phyloP scores from a whole-genome alignment of 768 basidiomycete genomes.

The Saitozyma sp. region DNA sequence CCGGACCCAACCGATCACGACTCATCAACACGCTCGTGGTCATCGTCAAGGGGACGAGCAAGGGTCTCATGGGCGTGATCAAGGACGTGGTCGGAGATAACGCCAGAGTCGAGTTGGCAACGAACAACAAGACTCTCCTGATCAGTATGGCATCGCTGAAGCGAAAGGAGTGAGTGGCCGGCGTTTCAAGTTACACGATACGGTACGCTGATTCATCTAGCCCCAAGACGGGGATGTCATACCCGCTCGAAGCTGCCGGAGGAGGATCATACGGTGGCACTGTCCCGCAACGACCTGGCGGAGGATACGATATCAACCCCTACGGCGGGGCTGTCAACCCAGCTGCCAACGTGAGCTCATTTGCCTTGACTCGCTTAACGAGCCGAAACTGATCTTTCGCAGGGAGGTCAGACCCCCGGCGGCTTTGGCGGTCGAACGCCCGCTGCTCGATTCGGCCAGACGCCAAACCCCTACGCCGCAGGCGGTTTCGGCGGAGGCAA shows the following conservation, averaged over 20 bases:
- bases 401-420: slow-evolving; percentile 38
- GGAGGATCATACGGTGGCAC: slow-evolving; percentile 15
- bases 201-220: slow-evolving; percentile 16
- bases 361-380: slow-evolving; percentile 1
- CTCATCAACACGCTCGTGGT: slow-evolving; percentile 76
- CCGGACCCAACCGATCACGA: slow-evolving; percentile 55
- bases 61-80: slow-evolving; percentile 86
- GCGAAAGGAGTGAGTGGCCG: slow-evolving; percentile 65
- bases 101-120: slow-evolving; percentile 85
- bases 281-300: slow-evolving; percentile 12
- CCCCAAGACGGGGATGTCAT: slow-evolving; percentile 37
- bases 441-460: slow-evolving; percentile 61
- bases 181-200: not conserved
- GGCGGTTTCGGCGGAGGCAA: slow-evolving; percentile 34
- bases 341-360: slow-evolving; percentile 11
- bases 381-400: slow-evolving; percentile 13
- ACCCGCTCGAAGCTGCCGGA: slow-evolving; percentile 34
- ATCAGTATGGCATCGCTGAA: slow-evolving; percentile 78
- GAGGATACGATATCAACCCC: slow-evolving; percentile 43
- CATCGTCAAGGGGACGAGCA: slow-evolving; percentile 82
- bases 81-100: slow-evolving; percentile 89
- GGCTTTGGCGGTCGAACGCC: slow-evolving; percentile 50
- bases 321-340: slow-evolving; percentile 21
- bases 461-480: slow-evolving; percentile 68
- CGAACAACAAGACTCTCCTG: slow-evolving; percentile 83